Base-by-base conservation (phyloP, 1,139 yeast genomes). In the Candida pseudoviswanathii region DNA sequence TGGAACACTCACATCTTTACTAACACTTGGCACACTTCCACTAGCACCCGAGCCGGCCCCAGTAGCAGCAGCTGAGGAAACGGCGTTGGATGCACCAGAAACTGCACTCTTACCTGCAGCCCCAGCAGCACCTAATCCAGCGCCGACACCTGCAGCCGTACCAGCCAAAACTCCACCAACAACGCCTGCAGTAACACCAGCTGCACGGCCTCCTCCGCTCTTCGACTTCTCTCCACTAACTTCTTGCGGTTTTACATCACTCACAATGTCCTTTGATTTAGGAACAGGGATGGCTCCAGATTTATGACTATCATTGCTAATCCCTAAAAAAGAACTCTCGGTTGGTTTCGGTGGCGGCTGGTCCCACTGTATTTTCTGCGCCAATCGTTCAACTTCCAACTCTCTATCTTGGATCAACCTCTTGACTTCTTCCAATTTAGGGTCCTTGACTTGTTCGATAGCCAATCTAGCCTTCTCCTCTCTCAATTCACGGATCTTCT, bases 381-480 rank as follows among this genome's bases (percentile, higher is more conserved):
- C 30, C 52, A 70, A 70, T 45, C 58, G 61, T 6, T 71, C 64
- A 37, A 70, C 73, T 55, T 72, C 75, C 43, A 64, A 55, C 53
- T 73, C 76, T 50, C 77, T 61, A 21, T 64, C 68, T 50, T 67
- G 71, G 52, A 71, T 72, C 52, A 71, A 64, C 47, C 64, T 61
- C 53, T 71, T 70, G 48, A 71, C 61, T 43, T 66, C 70, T 37
- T 64, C 69, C 43, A 69, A 47, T 39, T 66, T 64, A 43, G 56
- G 50, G 43, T 63, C 64, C 34, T 61, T 59, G 30, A 57, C 56
- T 43, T 66, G 65, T 50, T 67, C 65, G 39, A 54, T 58, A n/a
- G 71, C 59, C 52, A 71, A 66, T 52, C 66, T 64, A 4, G 66
- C 66, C 55, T 68, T 71, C 51, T 72, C 75, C 59, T 69, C 76